These are phyloP conservation scores for Penicillium turbatum DNA, from an alignment of 495 filamentous ascomycete genomes.

Conservation along the genomic window DNA sequence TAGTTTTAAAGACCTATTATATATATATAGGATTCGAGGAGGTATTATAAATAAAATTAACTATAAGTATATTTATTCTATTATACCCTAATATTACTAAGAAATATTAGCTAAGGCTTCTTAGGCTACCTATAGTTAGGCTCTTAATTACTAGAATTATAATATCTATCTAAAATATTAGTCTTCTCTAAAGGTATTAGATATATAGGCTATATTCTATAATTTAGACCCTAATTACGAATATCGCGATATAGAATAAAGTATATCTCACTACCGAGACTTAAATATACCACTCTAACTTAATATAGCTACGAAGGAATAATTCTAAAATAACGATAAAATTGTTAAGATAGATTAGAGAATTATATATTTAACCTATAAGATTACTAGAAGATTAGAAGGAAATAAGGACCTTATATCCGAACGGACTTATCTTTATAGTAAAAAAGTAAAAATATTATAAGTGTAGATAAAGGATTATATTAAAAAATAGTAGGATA, in stretches of 20 bases:
- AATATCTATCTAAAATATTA: constrained; percentile 25
- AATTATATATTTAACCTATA: constrained; percentile 12
- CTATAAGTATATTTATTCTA: neutral
- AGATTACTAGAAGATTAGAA: constrained; percentile 9
- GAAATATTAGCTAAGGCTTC: constrained; percentile 19
- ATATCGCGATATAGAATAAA: constrained; percentile 23
- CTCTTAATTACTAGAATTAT: constrained; percentile 21
- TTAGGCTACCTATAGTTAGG: constrained; percentile 18
- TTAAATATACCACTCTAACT: constrained; percentile 16
- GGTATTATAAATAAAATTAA: constrained; percentile 16
- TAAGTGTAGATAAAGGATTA: constrained; percentile 7
- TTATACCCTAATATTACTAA: neutral
- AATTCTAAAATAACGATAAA: constrained; percentile 13
- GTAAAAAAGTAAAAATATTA: constrained; percentile 16
- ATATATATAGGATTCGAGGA: constrained; percentile 17
- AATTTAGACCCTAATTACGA: constrained; percentile 21
- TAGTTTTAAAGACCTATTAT: constrained; percentile 19
- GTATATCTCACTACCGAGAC: constrained; percentile 24
- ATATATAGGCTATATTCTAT: constrained; percentile 19
- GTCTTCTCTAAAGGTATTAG: constrained; percentile 16
- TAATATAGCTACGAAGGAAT: constrained; percentile 8
- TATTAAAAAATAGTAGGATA: constrained; percentile 20
- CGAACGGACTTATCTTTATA: constrained; percentile 16
- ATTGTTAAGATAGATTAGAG: constrained; percentile 15
- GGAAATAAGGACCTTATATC: constrained; percentile 4